Evolutionary conservation across 2,329 filamentous ascomycete genomes (phyloP).

Genomic region (Pestalotiopsis sp.): DNA sequence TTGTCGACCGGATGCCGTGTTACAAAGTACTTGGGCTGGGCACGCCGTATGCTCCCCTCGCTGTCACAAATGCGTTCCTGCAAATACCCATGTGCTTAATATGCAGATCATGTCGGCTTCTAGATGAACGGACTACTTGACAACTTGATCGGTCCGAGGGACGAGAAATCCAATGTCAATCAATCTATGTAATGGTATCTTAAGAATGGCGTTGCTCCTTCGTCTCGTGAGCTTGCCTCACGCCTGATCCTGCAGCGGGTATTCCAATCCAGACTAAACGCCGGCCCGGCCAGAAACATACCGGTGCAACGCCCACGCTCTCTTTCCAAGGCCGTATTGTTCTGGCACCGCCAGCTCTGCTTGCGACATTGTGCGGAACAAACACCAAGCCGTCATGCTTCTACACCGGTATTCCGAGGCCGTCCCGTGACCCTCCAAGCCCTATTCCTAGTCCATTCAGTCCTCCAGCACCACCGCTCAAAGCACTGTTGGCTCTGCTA

Average conservation of each 20-base stretch:
- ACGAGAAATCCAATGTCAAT: neutral
- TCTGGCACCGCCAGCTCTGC: neutral
- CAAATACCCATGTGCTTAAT: too few species aligned
- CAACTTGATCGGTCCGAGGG: too few species aligned
- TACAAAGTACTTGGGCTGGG: too few species aligned
- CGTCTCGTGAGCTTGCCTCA: neutral
- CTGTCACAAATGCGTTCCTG: too few species aligned
- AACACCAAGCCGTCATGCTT: neutral
- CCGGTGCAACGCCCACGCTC: neutral
- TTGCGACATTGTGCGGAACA: neutral
- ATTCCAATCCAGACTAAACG: neutral
- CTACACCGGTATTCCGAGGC: slow-evolving; percentile 25
- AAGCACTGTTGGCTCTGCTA: neutral
- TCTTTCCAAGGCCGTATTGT: neutral
- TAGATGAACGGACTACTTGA: too few species aligned
- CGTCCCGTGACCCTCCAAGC: slow-evolving; percentile 19
- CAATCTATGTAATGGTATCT: neutral
- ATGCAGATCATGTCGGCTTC: too few species aligned
- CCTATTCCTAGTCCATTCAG: slow-evolving; percentile 10
- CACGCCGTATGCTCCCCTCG: too few species aligned
- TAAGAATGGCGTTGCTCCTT: neutral
- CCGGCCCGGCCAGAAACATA: neutral
- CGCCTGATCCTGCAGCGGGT: neutral
- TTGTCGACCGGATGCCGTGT: too few species aligned
- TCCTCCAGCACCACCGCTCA: slow-evolving; percentile 13